Evolutionary conservation across 768 basidiomycete species (phyloP), one percentile per base, ranked within the genome.

Genomic region (Hericium rajendrae): DNA sequence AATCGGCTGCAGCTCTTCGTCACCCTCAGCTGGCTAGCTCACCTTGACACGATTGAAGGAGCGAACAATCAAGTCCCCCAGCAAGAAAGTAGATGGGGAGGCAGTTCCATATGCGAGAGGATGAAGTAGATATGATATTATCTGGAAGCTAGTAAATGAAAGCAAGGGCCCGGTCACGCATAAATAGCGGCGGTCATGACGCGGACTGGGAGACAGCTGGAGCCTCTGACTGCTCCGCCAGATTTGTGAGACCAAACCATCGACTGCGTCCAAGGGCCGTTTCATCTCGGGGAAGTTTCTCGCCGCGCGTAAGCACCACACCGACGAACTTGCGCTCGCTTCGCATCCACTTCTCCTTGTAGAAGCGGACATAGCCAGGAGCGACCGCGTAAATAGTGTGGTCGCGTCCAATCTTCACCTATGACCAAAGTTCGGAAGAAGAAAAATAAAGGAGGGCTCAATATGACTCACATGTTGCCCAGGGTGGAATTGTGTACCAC

Each of bases 281-380:
- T 67, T 91, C 88, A 67, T 97, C 85, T 53, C 94, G 79, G 4
- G 97, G 97, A 18, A 99, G 79, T 59, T 77, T 82, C 66, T 99
- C 94, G 37, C 90, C 90, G 53, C 84, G 83, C 51, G 84, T 78
- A 26, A 88, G 77, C 8, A 91, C 91, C 38, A 99, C 78, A 28
- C 97, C 97, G 49, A 97, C 78, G 64, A 80, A 92, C 65, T 82
- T 84, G 53, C 90, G 82, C 64, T 88, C 83, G 51, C 82, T 79
- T 28, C 83, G 78, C 76, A 84, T 78, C 74, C 82, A 84, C 57
- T 85, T 86, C 68, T 83, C 75, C 70, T 84, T 87, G 83, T 97
- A 99, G 73, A 94, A 98, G 43, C 93, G 90, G 40, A 99, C 91
- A 67, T 82, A 93, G 12, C 97, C 97, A 0, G 95, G 94, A 4